Percentiles rank a stretch among this genome's conserved stretches.
Conservation (phyloP, 2,329 filamentous ascomycete species). For the Zymoseptoria ardabiliae region DNA sequence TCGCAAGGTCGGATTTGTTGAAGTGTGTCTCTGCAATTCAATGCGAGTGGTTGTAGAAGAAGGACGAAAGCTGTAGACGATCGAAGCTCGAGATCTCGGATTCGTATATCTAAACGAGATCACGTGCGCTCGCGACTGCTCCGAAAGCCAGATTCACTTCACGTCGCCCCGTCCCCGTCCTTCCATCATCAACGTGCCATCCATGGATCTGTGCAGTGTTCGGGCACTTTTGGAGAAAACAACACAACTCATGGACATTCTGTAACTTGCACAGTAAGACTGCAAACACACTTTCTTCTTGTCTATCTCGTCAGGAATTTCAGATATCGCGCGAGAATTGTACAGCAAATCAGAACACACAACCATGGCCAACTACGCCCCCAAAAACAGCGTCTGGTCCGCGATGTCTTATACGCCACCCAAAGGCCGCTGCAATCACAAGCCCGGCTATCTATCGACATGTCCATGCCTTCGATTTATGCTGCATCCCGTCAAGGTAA, state of each 20-base stretch:
- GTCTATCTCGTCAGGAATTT: neutral
- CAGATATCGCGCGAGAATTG: neutral
- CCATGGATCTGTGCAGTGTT: neutral
- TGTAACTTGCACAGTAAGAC: neutral
- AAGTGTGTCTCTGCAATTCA: neutral
- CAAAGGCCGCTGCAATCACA: constrained; percentile 45
- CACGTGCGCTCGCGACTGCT: neutral
- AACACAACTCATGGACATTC: neutral
- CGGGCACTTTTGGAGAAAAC: neutral
- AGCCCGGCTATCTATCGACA: constrained; percentile 39
- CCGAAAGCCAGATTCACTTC: neutral
- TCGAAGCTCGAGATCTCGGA: neutral
- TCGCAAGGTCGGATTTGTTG: too few relatives aligned
- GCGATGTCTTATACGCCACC: constrained; percentile 46
- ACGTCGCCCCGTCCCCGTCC: neutral
- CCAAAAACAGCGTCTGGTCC: constrained; percentile 41
- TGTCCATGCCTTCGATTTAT: constrained; percentile 51
- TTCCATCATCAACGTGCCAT: neutral
- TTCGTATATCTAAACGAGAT: neutral
- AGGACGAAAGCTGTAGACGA: neutral
- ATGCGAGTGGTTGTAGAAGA: neutral
- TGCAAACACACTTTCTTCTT: neutral
- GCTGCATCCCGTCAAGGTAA: constrained; percentile 49
- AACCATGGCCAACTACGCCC: constrained; percentile 23
- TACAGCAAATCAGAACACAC: neutral